Evolutionary conservation across 495 filamentous ascomycete species (phyloP).

Genomic region (Aspergillus asperescens): DNA sequence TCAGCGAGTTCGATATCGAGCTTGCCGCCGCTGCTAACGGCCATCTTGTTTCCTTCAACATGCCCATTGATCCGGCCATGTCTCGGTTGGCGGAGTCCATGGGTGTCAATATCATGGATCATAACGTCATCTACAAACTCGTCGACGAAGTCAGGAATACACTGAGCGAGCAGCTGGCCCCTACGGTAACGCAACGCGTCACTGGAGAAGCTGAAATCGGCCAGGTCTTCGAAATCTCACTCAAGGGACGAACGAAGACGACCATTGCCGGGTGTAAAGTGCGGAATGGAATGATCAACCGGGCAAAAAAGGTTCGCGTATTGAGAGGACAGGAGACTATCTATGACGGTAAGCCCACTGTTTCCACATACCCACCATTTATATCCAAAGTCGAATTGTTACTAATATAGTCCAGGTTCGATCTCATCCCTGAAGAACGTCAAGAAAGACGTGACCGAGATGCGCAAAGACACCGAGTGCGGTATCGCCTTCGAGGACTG

Average conservation of each 20-base stretch:
- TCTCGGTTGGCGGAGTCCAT: conserved; percentile 59
- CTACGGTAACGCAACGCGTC: conserved; percentile 59
- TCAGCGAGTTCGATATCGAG: conserved; percentile 84
- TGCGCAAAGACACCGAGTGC: conserved; percentile 88
- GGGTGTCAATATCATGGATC: conserved; percentile 72
- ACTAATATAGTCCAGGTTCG: conserved; percentile 47
- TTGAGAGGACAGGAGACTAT: conserved; percentile 62
- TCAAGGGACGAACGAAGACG: conserved; percentile 62
- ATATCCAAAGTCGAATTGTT: too few relatives aligned
- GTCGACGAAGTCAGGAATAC: conserved; percentile 71
- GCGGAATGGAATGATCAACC: conserved; percentile 67
- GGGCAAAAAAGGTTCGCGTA: conserved; percentile 61
- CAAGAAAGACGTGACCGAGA: conserved; percentile 84
- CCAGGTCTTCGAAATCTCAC: conserved; percentile 75
- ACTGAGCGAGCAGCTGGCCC: conserved; percentile 63
- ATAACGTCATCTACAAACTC: conserved; percentile 89
- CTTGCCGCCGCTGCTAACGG: conserved; percentile 68
- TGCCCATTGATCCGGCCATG: conserved; percentile 61
- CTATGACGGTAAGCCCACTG: conserved; percentile 66
- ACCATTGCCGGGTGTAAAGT: conserved; percentile 85
- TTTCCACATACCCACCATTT: neutral
- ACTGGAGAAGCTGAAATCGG: conserved; percentile 84
- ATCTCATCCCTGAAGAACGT: conserved; percentile 79
- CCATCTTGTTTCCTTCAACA: conserved; percentile 83
- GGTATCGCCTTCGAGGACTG: conserved; percentile 81